Percentiles rank a stretch among this genome's conserved stretches.
Conservation (phyloP, 163 green algal species). For the Scenedesmus sp. region DNA sequence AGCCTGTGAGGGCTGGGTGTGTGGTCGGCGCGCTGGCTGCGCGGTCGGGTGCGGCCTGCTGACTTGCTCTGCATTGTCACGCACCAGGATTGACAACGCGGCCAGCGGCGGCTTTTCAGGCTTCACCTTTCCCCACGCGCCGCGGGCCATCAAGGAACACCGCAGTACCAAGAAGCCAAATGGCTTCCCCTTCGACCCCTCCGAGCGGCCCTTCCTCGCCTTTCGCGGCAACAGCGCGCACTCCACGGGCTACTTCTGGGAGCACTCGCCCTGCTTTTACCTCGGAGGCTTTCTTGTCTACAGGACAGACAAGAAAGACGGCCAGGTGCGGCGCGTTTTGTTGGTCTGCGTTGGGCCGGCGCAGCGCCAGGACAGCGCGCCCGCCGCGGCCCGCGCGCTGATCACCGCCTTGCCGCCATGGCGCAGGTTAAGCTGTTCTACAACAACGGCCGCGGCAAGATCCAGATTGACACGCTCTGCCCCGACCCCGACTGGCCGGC, state of each 20-base stretch:
- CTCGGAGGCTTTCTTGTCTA: conserved; percentile 61
- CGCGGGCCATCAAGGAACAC: conserved; percentile 52
- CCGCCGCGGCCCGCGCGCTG: too few species aligned
- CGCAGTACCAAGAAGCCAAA: conserved; percentile 5
- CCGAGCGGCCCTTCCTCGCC: conserved; percentile 49
- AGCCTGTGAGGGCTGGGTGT: too few species aligned
- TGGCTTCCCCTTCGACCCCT: conserved; percentile 16
- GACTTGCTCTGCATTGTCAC: too few species aligned
- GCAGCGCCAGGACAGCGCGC: too few species aligned
- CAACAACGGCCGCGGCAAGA: conserved; percentile 14
- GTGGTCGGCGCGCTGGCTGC: too few species aligned
- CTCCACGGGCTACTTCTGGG: conserved; percentile 59
- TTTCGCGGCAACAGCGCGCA: conserved; percentile 74
- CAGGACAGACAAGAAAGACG: not conserved
- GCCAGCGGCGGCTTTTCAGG: conserved; percentile 71
- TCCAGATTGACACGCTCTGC: conserved; percentile 21
- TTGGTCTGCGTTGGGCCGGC: too few species aligned
- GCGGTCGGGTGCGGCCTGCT: too few species aligned
- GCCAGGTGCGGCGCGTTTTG: too few species aligned
- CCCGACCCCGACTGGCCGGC: conserved; percentile 25
- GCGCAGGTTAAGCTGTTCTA: conserved; percentile 16
- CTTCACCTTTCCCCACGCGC: conserved; percentile 69
- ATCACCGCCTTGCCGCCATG: too few species aligned
- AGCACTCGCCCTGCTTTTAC: conserved; percentile 66
- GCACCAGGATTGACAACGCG: conserved; percentile 63